Evolutionary conservation across 176 grass and related monocot species (phyloP).

Genomic region (Areca catechu): DNA sequence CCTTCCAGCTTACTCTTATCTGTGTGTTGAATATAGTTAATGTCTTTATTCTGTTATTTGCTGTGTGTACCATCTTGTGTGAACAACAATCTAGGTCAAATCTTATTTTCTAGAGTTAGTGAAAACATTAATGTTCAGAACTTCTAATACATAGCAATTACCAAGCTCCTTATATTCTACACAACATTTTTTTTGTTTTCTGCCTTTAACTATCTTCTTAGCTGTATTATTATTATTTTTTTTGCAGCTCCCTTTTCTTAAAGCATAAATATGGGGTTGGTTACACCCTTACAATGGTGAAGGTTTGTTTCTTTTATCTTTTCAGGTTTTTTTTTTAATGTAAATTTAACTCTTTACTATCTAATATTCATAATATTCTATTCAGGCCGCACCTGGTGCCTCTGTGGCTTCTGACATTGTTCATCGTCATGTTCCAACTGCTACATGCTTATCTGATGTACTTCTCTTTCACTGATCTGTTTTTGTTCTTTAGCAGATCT

Average conservation of each 20-base stretch:
- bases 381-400: slow-evolving; percentile 22
- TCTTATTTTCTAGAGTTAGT: too few species aligned
- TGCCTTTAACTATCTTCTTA: background rate
- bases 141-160: too few species aligned
- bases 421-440: slow-evolving; percentile 30
- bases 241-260: slow-evolving; percentile 36
- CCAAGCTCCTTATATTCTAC: too few species aligned
- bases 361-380: slow-evolving; percentile 1
- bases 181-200: too few species aligned
- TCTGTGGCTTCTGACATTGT: slow-evolving; percentile 37
- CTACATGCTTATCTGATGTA: slow-evolving; percentile 44
- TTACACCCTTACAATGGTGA: slow-evolving; percentile 42
- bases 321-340: background rate
- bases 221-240: slow-evolving; percentile 5
- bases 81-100: too few species aligned
- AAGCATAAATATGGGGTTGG: slow-evolving; percentile 43
- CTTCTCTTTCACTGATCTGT: background rate
- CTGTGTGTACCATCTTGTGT: too few species aligned
- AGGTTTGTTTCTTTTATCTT: slow-evolving; percentile 27
- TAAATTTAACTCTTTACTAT: background rate
- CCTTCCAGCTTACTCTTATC: too few species aligned
- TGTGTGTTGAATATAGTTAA: too few species aligned
- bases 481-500: too few species aligned
- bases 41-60: too few species aligned
- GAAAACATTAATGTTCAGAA: too few species aligned